Base-by-base conservation (phyloP, 2,329 filamentous ascomycete species). In the Botrytis byssoidea region DNA sequence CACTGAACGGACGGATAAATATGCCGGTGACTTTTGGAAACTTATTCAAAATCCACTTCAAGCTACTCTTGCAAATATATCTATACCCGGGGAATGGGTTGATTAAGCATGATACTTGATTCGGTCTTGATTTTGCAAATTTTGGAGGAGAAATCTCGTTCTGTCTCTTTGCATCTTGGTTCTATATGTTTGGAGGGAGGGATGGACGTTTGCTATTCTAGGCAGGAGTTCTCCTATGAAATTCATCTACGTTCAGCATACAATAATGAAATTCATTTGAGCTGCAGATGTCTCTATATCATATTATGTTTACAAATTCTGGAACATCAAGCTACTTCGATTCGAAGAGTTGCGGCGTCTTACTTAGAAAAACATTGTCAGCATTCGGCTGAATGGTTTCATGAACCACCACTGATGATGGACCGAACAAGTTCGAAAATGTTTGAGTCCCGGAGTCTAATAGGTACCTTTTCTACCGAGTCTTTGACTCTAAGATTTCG, bases 1-100 rank as follows among this genome's bases (percentile, higher is more conserved):
- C 1, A n/a, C 37, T 18, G 70, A 71, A 8, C 44, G 22, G 9
- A 70, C 42, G 25, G 72, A 75, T 66, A 7, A 59, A 18, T 74
- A 22, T 59, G 51, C 55, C 4, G 74, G 74, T 0, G 65, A 74
- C 3, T 75, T 74, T 44, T 74, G 74, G 74, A 7, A 20, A 1
- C 44, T 75, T 42, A 29, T 74, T 44, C 69, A 76, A 29, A 70
- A 69, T 51, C 40, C 67, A 22, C 3, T n/a, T n/a, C 48, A n/a
- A 55, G 48, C 25, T 55, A 2, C 4, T 51, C 42, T 67, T 6
- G 20, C 29, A 9, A 48, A 22, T 9, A 1, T 35, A 1, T 55
- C 48, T 32, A 37, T 70, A 25, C 55, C 55, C 2, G 67, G 67
- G 20, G 14, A 0, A 25, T 70, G 67, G 67, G 29, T 61, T 25